Evolutionary conservation across 805 yeast genomes (phyloP), one percentile per base, ranked within the genome.

Genomic region (Clavispora carvajalis): DNA sequence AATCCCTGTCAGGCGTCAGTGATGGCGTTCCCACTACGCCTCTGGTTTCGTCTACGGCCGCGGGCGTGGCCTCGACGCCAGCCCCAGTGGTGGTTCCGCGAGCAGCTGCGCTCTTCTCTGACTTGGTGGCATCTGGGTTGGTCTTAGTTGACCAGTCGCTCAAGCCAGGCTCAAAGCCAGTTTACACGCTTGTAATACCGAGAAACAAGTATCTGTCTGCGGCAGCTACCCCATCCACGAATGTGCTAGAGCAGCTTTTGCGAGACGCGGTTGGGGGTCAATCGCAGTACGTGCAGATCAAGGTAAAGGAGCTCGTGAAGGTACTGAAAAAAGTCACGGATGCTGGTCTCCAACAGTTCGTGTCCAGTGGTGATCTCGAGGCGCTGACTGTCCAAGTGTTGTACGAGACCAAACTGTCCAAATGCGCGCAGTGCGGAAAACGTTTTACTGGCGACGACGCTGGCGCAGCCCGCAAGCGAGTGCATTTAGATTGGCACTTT

Each of bases 401-500:
- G 24, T 84, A 76, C 57, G 77, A 67, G n/a, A 60, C 65, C 21
- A 77, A 82, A 52, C 79, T 93, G 3, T 76, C 84, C 46, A 91
- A 88, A 60, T 93, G 99, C 67, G 77, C 85, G 12, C 80, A 82
- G 15, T 93, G 99, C 65, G 95, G 97, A 18, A 86, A 86, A 58
- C 66, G 99, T 47, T 93, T 88, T 58, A 71, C 77, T 3, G 74
- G 75, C 39, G 76, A 80, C 25, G 65, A 62, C 2, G 75, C 71
- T 36, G 95, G 88, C 12, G 61, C 62, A 5, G 62, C 64, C 36
- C 75, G 76, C 43, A 76, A 67, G 42, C 52, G 81, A 38, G 71
- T 77, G 13, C 99, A 93, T 62, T 66, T 88, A 49, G 99, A 91
- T 61, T 91, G 97, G 97, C 98, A 91, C 67, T 89, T 88, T 68